phyloP scores from a whole-genome alignment of 2,329 filamentous ascomycete genomes.

The Pyricularia sp. region DNA sequence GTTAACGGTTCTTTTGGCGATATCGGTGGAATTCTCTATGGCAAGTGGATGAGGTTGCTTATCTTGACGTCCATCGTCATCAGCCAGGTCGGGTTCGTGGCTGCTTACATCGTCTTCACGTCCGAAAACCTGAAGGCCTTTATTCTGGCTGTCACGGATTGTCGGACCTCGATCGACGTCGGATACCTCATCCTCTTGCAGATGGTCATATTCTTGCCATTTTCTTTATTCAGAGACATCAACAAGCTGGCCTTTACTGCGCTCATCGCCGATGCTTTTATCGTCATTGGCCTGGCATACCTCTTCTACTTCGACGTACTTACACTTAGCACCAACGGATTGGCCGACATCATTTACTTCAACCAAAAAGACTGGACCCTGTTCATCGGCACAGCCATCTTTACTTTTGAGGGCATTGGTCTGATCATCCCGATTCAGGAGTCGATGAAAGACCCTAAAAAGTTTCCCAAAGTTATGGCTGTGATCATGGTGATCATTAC shows the following conservation, averaged over 20 bases:
- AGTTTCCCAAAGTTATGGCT: constrained; percentile 80
- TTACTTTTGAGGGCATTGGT: constrained; percentile 96
- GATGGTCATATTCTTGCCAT: constrained; percentile 85
- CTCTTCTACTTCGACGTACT: constrained; percentile 91
- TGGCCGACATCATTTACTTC: constrained; percentile 81
- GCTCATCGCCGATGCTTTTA: constrained; percentile 86
- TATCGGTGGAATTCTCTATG: constrained; percentile 85
- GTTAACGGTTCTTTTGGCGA: constrained; percentile 95
- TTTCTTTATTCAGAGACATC: constrained; percentile 90
- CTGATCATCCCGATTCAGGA: constrained; percentile 97
- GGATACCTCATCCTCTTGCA: constrained; percentile 87
- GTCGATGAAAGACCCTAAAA: constrained; percentile 81
- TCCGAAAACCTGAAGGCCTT: constrained; percentile 93
- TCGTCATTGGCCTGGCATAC: constrained; percentile 81
- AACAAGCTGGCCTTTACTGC: constrained; percentile 94
- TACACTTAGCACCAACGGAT: constrained; percentile 62
- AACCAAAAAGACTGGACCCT: constrained; percentile 89
- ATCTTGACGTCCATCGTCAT: constrained; percentile 89
- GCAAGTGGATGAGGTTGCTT: constrained; percentile 73
- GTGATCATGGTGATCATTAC: constrained; percentile 94
- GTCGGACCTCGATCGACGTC: constrained; percentile 73
- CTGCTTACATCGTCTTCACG: constrained; percentile 93
- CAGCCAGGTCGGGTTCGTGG: constrained; percentile 89
- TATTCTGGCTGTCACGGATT: constrained; percentile 79
- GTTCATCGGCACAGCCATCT: constrained; percentile 97